These are phyloP conservation scores for Globisporangium alternatum DNA, from an alignment of 352 stramenopile species.

Conservation along the genomic window DNA sequence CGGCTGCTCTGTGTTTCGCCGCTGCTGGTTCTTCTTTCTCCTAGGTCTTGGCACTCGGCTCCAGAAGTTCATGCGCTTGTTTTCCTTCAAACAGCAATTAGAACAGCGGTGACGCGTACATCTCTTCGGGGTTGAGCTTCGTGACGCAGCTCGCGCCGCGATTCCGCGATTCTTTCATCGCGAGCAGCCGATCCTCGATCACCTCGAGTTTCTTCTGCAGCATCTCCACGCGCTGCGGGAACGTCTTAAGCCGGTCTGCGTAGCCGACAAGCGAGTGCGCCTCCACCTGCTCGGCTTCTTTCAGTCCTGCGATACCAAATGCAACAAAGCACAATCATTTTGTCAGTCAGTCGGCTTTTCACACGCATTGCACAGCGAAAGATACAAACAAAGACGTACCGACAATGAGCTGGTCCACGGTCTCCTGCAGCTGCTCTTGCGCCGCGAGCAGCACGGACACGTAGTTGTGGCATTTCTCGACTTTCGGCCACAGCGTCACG, in stretches of 20 bases:
- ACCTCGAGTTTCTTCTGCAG: slow-evolving; percentile 68
- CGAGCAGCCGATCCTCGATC: slow-evolving; percentile 62
- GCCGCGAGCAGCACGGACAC: slow-evolving; percentile 63
- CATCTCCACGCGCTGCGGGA: slow-evolving; percentile 56
- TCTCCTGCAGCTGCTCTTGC: slow-evolving; percentile 70
- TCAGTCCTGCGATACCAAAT: slow-evolving; percentile 31
- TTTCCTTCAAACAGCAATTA: slow-evolving; percentile 16
- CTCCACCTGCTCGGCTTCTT: slow-evolving; percentile 61
- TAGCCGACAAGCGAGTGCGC: slow-evolving; percentile 61
- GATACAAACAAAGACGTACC: slow-evolving; percentile 23
- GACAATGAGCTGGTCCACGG: slow-evolving; percentile 55
- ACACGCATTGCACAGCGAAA: background rate
- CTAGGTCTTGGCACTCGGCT: background rate
- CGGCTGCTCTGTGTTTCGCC: too few species aligned
- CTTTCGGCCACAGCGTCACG: slow-evolving; percentile 77
- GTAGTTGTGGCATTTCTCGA: slow-evolving; percentile 79
- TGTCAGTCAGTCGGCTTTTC: background rate
- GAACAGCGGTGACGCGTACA: slow-evolving; percentile 48
- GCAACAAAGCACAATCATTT: background rate
- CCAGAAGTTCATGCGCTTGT: background rate
- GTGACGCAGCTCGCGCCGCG: slow-evolving; percentile 23
- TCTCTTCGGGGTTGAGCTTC: slow-evolving; percentile 29
- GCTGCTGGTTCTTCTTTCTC: background rate
- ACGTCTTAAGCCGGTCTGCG: slow-evolving; percentile 65
- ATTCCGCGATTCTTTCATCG: slow-evolving; percentile 54